A percentile compares a stretch with the other conserved stretches of the same genome.
Evolutionary conservation across 192 early-diverging fungal species (phyloP).

Genomic region (Kickxella alabastrina): DNA sequence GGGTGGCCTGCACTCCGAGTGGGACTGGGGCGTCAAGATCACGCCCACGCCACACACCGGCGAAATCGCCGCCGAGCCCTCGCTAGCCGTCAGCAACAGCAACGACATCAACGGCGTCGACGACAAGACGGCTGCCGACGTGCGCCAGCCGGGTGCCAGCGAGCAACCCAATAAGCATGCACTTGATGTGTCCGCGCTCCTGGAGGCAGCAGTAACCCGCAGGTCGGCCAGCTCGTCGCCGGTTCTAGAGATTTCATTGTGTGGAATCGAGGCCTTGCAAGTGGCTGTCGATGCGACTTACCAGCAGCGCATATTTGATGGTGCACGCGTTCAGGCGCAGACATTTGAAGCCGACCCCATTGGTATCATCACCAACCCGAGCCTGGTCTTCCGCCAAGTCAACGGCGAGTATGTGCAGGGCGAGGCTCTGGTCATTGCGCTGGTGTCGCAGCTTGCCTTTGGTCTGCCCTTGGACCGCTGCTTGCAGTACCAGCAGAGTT

Average conservation of each 20-base stretch:
- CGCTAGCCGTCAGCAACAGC: no score
- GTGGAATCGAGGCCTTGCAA: conserved; percentile 30
- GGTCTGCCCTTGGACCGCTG: conserved; percentile 9
- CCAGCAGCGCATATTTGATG: conserved; percentile 15
- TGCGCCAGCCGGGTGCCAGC: not conserved
- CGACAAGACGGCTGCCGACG: not conserved
- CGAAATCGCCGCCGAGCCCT: no score
- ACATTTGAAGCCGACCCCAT: conserved; percentile 17
- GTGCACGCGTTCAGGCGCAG: conserved; percentile 5
- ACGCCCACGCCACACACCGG: not conserved
- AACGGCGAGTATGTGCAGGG: conserved; percentile 21
- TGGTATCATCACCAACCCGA: conserved; percentile 20
- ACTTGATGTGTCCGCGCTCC: conserved; percentile 4
- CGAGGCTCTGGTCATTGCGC: conserved; percentile 28
- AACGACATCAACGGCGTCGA: conserved; percentile 1
- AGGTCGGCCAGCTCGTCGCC: not conserved
- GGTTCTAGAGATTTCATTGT: conserved; percentile 26
- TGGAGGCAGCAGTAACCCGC: not conserved
- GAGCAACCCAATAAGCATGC: not conserved
- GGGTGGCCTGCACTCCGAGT: conserved; percentile 29
- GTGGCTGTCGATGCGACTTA: not conserved
- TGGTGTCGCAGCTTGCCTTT: conserved; percentile 44
- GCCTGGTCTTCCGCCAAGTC: conserved; percentile 20
- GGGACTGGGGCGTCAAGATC: conserved; percentile 49
- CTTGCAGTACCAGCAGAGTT: not conserved